Percentiles rank a stretch among this genome's conserved stretches.
These are phyloP conservation scores for Salicornia ramosissima DNA, from an alignment of 148 eudicot genomes.

Conservation along the genomic window DNA sequence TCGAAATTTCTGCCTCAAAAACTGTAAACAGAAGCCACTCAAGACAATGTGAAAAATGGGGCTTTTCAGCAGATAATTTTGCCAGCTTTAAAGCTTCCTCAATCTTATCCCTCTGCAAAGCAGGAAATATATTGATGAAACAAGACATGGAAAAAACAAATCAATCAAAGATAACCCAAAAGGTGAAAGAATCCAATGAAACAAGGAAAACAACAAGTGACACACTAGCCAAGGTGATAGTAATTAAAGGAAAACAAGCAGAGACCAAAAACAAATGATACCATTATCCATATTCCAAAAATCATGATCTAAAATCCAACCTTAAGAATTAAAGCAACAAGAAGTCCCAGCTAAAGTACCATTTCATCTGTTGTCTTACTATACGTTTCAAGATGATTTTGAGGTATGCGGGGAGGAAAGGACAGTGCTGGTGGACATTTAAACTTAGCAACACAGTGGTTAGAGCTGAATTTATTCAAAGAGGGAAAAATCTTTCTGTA, in stretches of 20 bases:
- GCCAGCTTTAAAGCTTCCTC: constrained; percentile 93
- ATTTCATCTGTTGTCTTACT: not conserved
- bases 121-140: not conserved
- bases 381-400: too few species aligned
- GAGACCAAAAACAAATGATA: not conserved
- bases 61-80: constrained; percentile 80
- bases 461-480: too few species aligned
- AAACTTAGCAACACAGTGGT: too few species aligned
- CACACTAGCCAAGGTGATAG: not conserved
- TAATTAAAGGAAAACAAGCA: not conserved
- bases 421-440: too few species aligned
- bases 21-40: constrained; percentile 99
- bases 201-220: constrained; percentile 2
- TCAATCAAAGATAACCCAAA: not conserved
- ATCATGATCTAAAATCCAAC: not conserved
- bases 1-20: constrained; percentile 92
- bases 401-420: too few species aligned
- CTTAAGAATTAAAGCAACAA: not conserved
- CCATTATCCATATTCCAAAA: not conserved
- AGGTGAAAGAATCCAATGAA: not conserved
- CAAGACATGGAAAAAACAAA: not conserved
- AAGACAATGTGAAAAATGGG: constrained; percentile 94
- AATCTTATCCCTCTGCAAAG: constrained; percentile 78
- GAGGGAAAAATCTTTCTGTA: too few species aligned
- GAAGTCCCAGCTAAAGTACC: not conserved